Percentiles rank a stretch among this genome's conserved stretches.
phyloP scores from a whole-genome alignment of 2,329 filamentous ascomycete genomes.

The Gremmenia infestans region DNA sequence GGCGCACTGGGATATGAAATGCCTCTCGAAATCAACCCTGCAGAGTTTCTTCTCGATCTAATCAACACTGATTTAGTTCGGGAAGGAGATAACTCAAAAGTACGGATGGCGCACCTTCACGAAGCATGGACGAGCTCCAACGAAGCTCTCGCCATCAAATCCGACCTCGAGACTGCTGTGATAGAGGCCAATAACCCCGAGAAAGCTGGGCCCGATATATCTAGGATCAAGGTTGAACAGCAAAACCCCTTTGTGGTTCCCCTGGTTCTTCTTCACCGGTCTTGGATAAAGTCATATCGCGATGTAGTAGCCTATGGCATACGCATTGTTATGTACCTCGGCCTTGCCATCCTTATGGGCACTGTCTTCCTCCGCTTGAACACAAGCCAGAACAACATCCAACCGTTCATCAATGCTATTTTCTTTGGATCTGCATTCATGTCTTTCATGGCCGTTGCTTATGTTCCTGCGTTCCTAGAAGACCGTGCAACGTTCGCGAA shows the following conservation, averaged over 20 bases:
- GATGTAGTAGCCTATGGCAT: conserved; percentile 83
- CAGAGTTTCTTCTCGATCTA: conserved; percentile 73
- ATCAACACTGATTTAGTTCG: conserved; percentile 69
- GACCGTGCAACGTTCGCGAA: conserved; percentile 69
- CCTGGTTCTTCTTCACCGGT: conserved; percentile 66
- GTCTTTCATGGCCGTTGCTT: conserved; percentile 79
- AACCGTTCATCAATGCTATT: conserved; percentile 78
- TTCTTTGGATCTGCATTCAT: conserved; percentile 72
- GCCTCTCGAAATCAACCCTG: conserved; percentile 69
- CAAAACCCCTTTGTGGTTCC: conserved; percentile 39
- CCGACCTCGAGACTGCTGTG: conserved; percentile 26
- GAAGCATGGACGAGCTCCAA: conserved; percentile 53
- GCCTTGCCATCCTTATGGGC: conserved; percentile 79
- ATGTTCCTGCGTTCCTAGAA: conserved; percentile 79
- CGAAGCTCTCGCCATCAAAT: conserved; percentile 35
- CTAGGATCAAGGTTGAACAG: conserved; percentile 23
- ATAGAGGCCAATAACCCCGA: conserved; percentile 10
- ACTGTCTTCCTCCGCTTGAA: conserved; percentile 77
- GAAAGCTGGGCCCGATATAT: too few species aligned
- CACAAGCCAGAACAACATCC: conserved; percentile 66
- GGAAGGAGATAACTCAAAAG: conserved; percentile 36
- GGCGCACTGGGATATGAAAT: conserved; percentile 54
- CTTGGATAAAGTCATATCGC: conserved; percentile 78
- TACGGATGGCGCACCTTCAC: conserved; percentile 41
- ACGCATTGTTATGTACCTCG: conserved; percentile 75